Percentiles rank a stretch among this genome's conserved stretches.
Conservation (phyloP, 208 protist species). For the Crithidia thermophila region DNA sequence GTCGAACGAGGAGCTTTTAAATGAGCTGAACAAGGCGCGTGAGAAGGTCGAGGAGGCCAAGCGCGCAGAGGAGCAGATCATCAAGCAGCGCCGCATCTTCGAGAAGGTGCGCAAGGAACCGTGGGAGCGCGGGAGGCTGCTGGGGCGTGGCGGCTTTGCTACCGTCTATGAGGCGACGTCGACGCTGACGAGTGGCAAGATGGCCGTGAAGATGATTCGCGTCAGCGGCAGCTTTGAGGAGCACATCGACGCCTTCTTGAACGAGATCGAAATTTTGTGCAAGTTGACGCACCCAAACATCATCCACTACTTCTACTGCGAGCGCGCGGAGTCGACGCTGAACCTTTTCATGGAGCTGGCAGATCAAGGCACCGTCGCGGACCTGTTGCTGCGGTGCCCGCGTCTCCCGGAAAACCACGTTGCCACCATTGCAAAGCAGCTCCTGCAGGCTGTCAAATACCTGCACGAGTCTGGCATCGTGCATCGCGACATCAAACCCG, state of each 20-base stretch:
- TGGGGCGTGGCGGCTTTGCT: conserved; percentile 71
- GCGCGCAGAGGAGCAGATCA: conserved; percentile 51
- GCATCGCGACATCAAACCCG: conserved; percentile 89
- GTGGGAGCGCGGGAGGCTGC: conserved; percentile 57
- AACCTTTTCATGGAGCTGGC: conserved; percentile 85
- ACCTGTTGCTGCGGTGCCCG: conserved; percentile 48
- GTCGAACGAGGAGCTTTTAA: conserved; percentile 34
- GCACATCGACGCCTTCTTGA: conserved; percentile 67
- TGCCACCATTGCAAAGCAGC: conserved; percentile 63
- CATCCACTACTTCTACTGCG: conserved; percentile 88
- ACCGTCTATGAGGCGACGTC: conserved; percentile 77
- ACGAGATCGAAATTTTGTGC: conserved; percentile 73
- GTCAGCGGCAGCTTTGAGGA: conserved; percentile 59
- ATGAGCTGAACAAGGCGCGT: conserved; percentile 45
- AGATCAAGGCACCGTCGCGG: conserved; percentile 61
- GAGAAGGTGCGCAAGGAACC: conserved; percentile 66
- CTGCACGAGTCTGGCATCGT: conserved; percentile 79
- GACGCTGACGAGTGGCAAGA: conserved; percentile 73
- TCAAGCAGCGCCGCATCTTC: conserved; percentile 55
- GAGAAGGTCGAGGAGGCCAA: conserved; percentile 47
- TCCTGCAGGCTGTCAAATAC: conserved; percentile 72
- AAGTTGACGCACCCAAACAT: conserved; percentile 78
- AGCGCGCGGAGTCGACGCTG: conserved; percentile 53
- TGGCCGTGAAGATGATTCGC: conserved; percentile 86
- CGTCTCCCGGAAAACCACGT: conserved; percentile 54